Base-by-base conservation (phyloP, 306 rosid species). In the Boehmeria nivea region DNA sequence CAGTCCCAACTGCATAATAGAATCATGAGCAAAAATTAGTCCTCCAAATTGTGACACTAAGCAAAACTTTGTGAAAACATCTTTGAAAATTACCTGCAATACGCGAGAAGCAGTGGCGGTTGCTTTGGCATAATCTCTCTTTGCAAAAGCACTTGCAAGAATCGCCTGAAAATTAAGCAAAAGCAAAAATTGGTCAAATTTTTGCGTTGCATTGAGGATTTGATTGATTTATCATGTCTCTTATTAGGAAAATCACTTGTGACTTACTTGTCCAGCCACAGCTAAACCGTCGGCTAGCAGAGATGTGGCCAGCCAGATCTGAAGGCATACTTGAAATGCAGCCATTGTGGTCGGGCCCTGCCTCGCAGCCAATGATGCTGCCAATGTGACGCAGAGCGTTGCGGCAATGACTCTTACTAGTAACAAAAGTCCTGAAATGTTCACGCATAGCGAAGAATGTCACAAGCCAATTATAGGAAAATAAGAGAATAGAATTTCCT, bases 61-160 rank as follows among this genome's bases (percentile, higher is more conserved):
- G 24, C 5, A 19, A 24, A 13, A 21, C 18, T 7, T 23, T 31
- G 21, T 49, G 51, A 40, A 24, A 5, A 27, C 33, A 21, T n/a
- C n/a, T 4, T 19, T 8, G 23, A 21, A 16, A 40, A 47, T 38
- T 59, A 86, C 97, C 97, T 89, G 95, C 24, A 86, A 58, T 51
- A 89, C 97, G 54, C 97, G 77, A 23, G 90, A 62, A 12, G 97
- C 95, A 15, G 86, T 77, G 36, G 79, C 75, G 6, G 70, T 60
- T 13, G 95, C 95, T 81, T 75, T 89, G 36, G 81, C 76, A 15
- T 58, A 56, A 76, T 89, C 95, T 48, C 81, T 83, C 54, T 77
- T 80, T 13, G 97, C 97, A 81, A 89, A 89, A 66, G 95, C 89
- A 54, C 81, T 85, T 5, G 97, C 97, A 62, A 89, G 94, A 69